Conservation (phyloP, 495 filamentous ascomycete genomes). For the Xylaria sp. region DNA sequence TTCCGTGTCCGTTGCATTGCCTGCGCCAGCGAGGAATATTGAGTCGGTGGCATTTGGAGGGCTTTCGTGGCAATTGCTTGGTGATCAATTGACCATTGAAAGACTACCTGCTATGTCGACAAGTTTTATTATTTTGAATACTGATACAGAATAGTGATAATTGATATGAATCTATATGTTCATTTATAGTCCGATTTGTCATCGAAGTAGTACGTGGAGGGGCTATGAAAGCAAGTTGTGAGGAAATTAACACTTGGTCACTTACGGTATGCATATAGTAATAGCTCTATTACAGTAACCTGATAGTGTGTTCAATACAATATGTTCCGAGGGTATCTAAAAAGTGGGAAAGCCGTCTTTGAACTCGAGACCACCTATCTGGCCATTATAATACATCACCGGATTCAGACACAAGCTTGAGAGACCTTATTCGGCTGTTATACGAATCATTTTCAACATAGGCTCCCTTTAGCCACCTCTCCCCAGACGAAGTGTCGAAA, state of each 20-base stretch:
- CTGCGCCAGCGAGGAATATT: conserved; percentile 21
- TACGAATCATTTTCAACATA: conserved; percentile 80
- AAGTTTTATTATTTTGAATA: conserved; percentile 35
- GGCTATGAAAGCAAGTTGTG: background rate
- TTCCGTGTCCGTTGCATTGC: conserved; percentile 37
- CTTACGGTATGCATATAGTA: background rate
- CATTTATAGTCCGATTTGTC: background rate
- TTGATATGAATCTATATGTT: background rate
- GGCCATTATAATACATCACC: background rate
- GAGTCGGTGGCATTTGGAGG: conserved; percentile 34
- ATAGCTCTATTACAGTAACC: background rate
- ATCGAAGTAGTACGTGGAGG: background rate
- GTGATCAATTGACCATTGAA: conserved; percentile 25
- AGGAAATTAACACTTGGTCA: background rate
- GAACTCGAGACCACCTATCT: background rate
- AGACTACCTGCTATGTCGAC: conserved; percentile 35
- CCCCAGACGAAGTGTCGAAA: conserved; percentile 68
- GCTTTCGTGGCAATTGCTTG: conserved; percentile 31
- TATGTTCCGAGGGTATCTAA: background rate
- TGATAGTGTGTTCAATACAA: background rate
- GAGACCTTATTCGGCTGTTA: conserved; percentile 51
- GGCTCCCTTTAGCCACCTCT: conserved; percentile 82
- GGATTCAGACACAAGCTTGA: background rate
- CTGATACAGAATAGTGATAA: background rate
- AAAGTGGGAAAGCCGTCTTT: background rate